Evolutionary conservation across 805 yeast genomes (phyloP).

Genomic region (Pichia paraexigua): DNA sequence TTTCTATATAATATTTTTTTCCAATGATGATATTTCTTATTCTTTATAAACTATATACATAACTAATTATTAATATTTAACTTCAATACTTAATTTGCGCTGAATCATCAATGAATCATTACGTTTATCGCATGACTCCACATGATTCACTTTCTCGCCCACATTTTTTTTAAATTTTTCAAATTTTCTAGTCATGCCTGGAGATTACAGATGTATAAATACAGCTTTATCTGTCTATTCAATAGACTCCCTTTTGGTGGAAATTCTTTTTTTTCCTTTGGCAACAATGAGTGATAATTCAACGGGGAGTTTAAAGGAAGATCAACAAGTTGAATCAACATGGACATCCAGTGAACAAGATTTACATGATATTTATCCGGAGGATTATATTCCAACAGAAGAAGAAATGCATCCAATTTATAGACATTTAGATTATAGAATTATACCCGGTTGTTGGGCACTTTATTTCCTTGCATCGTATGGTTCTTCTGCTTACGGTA

Average conservation of each 20-base stretch:
- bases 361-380: conserved; percentile 4
- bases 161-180: neutral
- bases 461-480: conserved; percentile 72
- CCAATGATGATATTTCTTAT: neutral
- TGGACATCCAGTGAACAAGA: neutral
- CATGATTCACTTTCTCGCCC: conserved; percentile 1
- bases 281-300: neutral
- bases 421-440: conserved; percentile 56
- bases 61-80: too few species aligned
- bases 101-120: too few species aligned
- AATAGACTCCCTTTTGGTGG: neutral
- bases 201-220: neutral
- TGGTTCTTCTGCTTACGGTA: conserved; percentile 71
- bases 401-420: conserved; percentile 46
- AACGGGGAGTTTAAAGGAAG: neutral
- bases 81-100: neutral
- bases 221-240: neutral
- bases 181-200: neutral
- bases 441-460: conserved; percentile 78
- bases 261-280: neutral
- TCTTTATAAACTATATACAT: neutral
- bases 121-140: neutral
- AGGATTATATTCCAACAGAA: conserved; percentile 16
- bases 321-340: neutral
- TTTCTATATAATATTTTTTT: neutral